Base-by-base conservation (phyloP, 495 filamentous ascomycete genomes). In the Polyplosphaeria fusca region DNA sequence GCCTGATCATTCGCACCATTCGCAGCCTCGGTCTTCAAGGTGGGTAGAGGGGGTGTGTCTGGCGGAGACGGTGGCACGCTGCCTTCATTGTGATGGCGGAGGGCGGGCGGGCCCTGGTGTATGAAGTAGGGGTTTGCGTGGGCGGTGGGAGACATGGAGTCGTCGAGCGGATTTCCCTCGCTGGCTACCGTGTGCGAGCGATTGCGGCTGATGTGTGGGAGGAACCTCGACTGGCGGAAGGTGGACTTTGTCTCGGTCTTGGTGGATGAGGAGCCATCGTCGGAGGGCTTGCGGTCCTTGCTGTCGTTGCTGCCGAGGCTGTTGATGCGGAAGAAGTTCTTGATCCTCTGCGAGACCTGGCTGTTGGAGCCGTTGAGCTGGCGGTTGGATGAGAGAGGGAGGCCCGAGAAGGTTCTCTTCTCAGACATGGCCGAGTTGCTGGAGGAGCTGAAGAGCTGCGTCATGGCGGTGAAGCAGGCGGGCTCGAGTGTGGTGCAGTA, bases 291-390 rank as follows among this genome's bases (percentile, higher is more conserved):
- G 69, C 73, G 83, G 60, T 63, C 63, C 44, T 64, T 60, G 39
- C 32, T 61, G 25, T 61, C 50, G 35, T 48, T 57, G 59, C 50
- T 64, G 20, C 76, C 73, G 14, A 43, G 25, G 64, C 77, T 87
- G 71, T 87, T 96, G 75, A 96, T 95, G 66, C 93, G 89, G 77
- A 98, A 98, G 77, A 97, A 97, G 70, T 92, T 95, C 81, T 87
- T 94, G 71, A 98, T 82, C 71, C 86, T 91, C 68, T 91, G 87
- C 28, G 86, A 89, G 64, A 95, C 83, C 65, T 93, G 88, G 71
- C 60, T 75, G 61, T 68, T 75, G 20, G 70, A 66, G 46, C 62
- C 67, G 53, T 63, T 67, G 54, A 71, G 63, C n/a, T 67, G 65
- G 52, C 67, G 65, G 66, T 75, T 75, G 48, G 67, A 60, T 13